Base-by-base conservation (phyloP, 108 stramenopile species). In the Phaeodactylum tricornutum region DNA sequence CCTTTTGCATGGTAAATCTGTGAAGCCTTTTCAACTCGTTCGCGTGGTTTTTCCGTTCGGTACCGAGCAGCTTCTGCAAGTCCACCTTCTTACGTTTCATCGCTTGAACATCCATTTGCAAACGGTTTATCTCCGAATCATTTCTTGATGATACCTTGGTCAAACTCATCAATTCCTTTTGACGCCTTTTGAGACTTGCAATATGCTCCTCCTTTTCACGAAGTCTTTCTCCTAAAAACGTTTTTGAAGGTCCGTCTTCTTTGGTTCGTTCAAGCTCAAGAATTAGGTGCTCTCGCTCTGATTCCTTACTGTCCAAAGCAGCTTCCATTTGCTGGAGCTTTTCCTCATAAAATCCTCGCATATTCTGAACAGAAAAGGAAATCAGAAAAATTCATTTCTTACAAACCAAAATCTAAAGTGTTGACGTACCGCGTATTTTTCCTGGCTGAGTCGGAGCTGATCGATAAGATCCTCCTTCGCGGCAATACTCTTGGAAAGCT, bases 391-490 rank as follows among this genome's bases (percentile, higher is more conserved):
- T 26, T 9, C 1, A 8, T 5, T 29, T 17, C 14, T 32, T 9
- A 17, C 40, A 60, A 17, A 27, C 4, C 38, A 37, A 7, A 14
- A 14, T 50, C 20, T 38, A 4, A 39, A 50, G 17, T 23, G 6
- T 29, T 25, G 20, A 46, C 71, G 9, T 61, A 72, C 71, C 60
- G 63, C 66, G 55, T 67, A 79, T 45, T 72, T 71, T 33, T 64
- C 59, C 47, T 71, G 69, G 30, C 64, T 67, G 17, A 44, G 24
- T 38, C 64, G 53, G 0, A 79, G 61, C 43, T 74, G 66, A n/a
- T 58, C 49, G 36, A 79, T 79, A 32, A 79, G 42, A 34, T 66
- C 69, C 51, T 79, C 72, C 51, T 79, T 79, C 9, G 65, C 72
- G 2, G 49, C 62, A 37, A 79, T 79, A 0, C 60, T 47, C 7